A percentile compares a stretch with the other conserved stretches of the same genome.
Evolutionary conservation across 2,329 filamentous ascomycete species (phyloP).

Genomic region (Botryotinia calthae): DNA sequence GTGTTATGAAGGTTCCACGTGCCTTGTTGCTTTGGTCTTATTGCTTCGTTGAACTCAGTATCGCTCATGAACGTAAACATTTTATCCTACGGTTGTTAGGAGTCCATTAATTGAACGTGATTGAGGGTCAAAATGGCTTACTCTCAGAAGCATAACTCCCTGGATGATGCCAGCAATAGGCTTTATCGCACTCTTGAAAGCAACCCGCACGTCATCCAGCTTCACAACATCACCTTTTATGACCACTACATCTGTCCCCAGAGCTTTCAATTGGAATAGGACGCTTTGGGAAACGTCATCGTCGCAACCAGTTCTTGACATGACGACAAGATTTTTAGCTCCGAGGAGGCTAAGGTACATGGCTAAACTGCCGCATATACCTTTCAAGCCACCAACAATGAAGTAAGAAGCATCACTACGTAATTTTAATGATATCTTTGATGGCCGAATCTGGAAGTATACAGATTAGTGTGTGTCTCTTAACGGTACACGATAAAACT

Average conservation of each 20-base stretch:
- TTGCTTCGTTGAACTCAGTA: too few relatives aligned
- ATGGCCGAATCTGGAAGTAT: background rate
- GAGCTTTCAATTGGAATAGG: background rate
- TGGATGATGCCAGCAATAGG: background rate
- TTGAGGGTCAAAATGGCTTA: too few relatives aligned
- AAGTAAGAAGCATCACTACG: background rate
- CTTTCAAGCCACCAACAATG: slow-evolving; percentile 1
- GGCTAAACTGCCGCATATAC: background rate
- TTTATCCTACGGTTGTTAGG: too few relatives aligned
- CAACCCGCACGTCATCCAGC: background rate
- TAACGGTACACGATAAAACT: too few relatives aligned
- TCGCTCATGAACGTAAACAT: too few relatives aligned
- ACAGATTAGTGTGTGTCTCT: too few relatives aligned
- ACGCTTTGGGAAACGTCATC: background rate
- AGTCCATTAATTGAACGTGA: too few relatives aligned
- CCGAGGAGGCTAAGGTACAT: background rate
- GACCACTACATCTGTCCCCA: background rate
- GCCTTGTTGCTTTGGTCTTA: too few relatives aligned
- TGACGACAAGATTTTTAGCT: background rate
- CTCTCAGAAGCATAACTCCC: background rate
- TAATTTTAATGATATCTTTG: background rate
- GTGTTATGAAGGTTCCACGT: too few relatives aligned
- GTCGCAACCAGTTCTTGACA: background rate
- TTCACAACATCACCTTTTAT: background rate
- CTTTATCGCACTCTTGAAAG: background rate